Evolutionary conservation across 1,139 yeast genomes (phyloP).

Genomic region (Debaryomycetaceae sp.): DNA sequence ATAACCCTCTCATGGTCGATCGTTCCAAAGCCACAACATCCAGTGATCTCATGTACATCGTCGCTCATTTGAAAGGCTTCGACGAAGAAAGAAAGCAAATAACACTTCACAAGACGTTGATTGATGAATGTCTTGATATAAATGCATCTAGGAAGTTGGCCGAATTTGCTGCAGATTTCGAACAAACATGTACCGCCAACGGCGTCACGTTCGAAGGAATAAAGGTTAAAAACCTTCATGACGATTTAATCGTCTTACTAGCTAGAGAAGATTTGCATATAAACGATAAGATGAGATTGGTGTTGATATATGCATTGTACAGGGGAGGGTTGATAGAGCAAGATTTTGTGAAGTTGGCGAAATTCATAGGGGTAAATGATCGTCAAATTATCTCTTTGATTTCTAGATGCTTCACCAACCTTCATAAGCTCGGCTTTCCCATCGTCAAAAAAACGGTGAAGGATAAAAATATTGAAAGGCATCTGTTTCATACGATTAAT

Average conservation of each 20-base stretch:
- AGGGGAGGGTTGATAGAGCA: slow-evolving; percentile 79
- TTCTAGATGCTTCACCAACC: slow-evolving; percentile 56
- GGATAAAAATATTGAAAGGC: slow-evolving; percentile 38
- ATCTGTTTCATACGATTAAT: slow-evolving; percentile 61
- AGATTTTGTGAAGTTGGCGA: slow-evolving; percentile 69
- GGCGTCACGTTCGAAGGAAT: slow-evolving; percentile 74
- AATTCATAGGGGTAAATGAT: slow-evolving; percentile 63
- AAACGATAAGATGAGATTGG: slow-evolving; percentile 70
- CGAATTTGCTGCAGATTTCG: slow-evolving; percentile 62
- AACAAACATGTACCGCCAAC: slow-evolving; percentile 72
- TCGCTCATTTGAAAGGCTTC: slow-evolving; percentile 65
- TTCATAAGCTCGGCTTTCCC: slow-evolving; percentile 63
- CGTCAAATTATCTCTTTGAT: slow-evolving; percentile 50
- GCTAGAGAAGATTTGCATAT: slow-evolving; percentile 49
- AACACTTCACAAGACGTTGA: slow-evolving; percentile 56
- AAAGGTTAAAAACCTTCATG: slow-evolving; percentile 61
- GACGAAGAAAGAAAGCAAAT: slow-evolving; percentile 63
- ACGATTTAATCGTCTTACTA: slow-evolving; percentile 58
- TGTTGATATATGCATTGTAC: slow-evolving; percentile 74
- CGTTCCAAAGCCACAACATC: slow-evolving; percentile 58
- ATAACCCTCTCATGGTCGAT: slow-evolving; percentile 70
- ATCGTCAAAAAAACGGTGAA: slow-evolving; percentile 50
- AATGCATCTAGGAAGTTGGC: slow-evolving; percentile 55
- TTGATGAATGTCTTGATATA: slow-evolving; percentile 54
- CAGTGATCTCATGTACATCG: slow-evolving; percentile 60